Conservation (phyloP, 208 protist species). For the Crithidia bombi region DNA sequence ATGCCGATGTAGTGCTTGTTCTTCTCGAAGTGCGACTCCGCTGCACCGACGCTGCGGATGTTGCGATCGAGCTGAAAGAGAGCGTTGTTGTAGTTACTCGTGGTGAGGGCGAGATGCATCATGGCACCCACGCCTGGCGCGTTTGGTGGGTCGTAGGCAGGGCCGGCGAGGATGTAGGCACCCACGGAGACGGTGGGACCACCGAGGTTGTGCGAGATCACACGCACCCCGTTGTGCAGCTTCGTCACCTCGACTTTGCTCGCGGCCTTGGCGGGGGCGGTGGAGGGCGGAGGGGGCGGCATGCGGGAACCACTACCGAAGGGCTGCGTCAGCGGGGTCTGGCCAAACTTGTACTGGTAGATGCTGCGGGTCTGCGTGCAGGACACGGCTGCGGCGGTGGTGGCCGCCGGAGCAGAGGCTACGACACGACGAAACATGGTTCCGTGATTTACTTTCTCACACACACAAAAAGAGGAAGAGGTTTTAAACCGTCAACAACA, state of each 20-base stretch:
- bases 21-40: slow-evolving; percentile 76
- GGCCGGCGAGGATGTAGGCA: slow-evolving; percentile 83
- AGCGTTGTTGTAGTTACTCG: slow-evolving; percentile 84
- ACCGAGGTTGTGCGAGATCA: slow-evolving; percentile 80
- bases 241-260: slow-evolving; percentile 71
- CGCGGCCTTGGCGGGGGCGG: not conserved
- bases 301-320: slow-evolving; percentile 30
- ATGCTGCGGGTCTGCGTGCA: slow-evolving; percentile 53
- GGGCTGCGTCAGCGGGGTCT: slow-evolving; percentile 54
- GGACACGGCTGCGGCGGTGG: slow-evolving; percentile 25
- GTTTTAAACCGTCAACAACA: too few species aligned
- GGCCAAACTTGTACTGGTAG: slow-evolving; percentile 82
- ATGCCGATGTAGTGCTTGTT: slow-evolving; percentile 87
- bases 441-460: not conserved
- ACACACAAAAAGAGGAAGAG: too few species aligned
- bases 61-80: slow-evolving; percentile 88
- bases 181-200: slow-evolving; percentile 79
- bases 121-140: slow-evolving; percentile 73
- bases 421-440: slow-evolving; percentile 72
- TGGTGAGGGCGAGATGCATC: slow-evolving; percentile 82
- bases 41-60: slow-evolving; percentile 76
- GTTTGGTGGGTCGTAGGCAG: slow-evolving; percentile 75
- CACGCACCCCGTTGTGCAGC: slow-evolving; percentile 79
- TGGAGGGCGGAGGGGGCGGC: slow-evolving; percentile 16
- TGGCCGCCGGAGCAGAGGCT: slow-evolving; percentile 21